A percentile compares a stretch with the other conserved stretches of the same genome.
These are phyloP conservation scores for Russula foetens DNA, from an alignment of 768 basidiomycete species.

Conservation along the genomic window DNA sequence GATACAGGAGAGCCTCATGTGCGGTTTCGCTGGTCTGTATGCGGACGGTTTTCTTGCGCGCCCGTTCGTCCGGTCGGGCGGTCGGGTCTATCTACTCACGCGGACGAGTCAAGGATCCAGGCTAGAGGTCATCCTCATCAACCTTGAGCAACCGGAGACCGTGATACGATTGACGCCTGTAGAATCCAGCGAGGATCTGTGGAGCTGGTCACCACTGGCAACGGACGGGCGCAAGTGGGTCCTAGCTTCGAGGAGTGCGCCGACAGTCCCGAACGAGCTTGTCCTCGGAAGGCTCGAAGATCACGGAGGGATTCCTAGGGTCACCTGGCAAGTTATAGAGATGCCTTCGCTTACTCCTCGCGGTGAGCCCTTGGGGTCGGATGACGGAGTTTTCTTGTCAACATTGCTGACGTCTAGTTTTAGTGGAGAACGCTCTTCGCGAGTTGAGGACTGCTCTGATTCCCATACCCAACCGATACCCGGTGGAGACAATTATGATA, in stretches of 20 bases:
- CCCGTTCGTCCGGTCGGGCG: slow-evolving; percentile 22
- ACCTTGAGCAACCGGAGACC: slow-evolving; percentile 11
- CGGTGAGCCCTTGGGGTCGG: neutral
- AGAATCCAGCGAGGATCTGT: slow-evolving; percentile 13
- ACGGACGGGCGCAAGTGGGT: slow-evolving; percentile 16
- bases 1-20: slow-evolving; percentile 3
- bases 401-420: neutral
- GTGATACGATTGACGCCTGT: slow-evolving; percentile 13
- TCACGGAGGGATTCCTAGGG: neutral
- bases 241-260: slow-evolving; percentile 19
- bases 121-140: slow-evolving; percentile 20
- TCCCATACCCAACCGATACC: slow-evolving; percentile 14
- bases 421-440: slow-evolving; percentile 13
- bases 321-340: slow-evolving; percentile 16
- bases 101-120: slow-evolving; percentile 22
- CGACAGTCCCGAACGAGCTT: slow-evolving; percentile 16
- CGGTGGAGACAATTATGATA: slow-evolving; percentile 18
- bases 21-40: slow-evolving; percentile 30
- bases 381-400: neutral
- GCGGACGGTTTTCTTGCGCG: slow-evolving; percentile 22
- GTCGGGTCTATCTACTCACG: slow-evolving; percentile 13
- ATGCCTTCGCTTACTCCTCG: slow-evolving; percentile 9
- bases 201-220: slow-evolving; percentile 20
- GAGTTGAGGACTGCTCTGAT: slow-evolving; percentile 8
- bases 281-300: slow-evolving; percentile 21